Evolutionary conservation across 495 filamentous ascomycete species (phyloP).

Genomic region (Aspergillus cavernicola): DNA sequence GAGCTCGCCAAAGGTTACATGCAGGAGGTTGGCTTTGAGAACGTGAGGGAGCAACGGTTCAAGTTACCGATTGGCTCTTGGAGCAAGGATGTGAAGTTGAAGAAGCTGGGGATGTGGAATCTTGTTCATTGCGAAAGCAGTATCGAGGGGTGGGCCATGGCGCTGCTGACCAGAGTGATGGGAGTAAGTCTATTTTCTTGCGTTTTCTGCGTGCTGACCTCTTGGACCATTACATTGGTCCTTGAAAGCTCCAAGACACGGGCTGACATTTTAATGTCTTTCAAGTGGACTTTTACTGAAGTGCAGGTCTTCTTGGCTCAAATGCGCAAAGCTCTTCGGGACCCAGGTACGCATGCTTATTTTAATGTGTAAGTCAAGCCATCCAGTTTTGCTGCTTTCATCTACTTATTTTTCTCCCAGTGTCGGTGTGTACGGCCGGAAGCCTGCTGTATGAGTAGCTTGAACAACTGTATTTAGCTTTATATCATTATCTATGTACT

Average conservation of each 20-base stretch:
- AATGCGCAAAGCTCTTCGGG: constrained; percentile 20
- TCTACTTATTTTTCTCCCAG: constrained; percentile 1
- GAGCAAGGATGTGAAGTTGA: constrained; percentile 59
- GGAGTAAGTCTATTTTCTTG: constrained; percentile 25
- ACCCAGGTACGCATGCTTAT: constrained; percentile 20
- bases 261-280: constrained; percentile 6
- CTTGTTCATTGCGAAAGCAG: constrained; percentile 57
- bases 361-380: constrained; percentile 19
- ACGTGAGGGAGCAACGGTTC: constrained; percentile 54
- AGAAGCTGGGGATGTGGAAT: constrained; percentile 61
- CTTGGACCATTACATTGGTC: too few relatives aligned
- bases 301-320: constrained; percentile 21
- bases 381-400: background rate
- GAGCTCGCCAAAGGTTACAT: constrained; percentile 35
- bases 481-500: too few relatives aligned
- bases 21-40: constrained; percentile 52
- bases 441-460: background rate
- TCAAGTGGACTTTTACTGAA: constrained; percentile 27
- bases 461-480: too few relatives aligned
- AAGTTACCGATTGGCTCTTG: constrained; percentile 64
- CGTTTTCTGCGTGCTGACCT: too few relatives aligned
- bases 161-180: constrained; percentile 56
- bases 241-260: background rate
- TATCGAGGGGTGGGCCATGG: constrained; percentile 53
- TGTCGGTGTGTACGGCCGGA: constrained; percentile 17